These are phyloP conservation scores for Juncus effusus DNA, from an alignment of 176 grass and related monocot species.

Conservation along the genomic window DNA sequence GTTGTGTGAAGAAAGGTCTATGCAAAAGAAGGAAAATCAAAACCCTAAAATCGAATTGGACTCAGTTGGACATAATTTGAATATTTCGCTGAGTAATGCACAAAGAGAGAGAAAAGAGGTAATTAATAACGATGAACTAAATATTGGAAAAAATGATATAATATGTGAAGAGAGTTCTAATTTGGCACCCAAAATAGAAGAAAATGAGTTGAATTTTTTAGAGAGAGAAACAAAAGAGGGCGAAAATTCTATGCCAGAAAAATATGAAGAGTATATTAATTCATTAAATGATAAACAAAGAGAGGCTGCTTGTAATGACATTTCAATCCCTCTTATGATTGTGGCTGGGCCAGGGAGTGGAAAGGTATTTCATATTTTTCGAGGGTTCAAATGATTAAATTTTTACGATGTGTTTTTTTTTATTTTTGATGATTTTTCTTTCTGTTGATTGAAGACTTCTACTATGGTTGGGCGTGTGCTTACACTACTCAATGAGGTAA, in stretches of 20 bases:
- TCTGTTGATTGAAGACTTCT: constrained; percentile 57
- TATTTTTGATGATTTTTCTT: constrained; percentile 3
- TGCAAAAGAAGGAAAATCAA: constrained; percentile 28
- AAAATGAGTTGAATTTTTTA: constrained; percentile 8
- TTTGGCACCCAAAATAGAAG: not conserved
- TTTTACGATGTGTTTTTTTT: not conserved
- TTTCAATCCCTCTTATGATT: constrained; percentile 74
- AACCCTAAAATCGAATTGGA: constrained; percentile 13
- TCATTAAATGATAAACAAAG: constrained; percentile 71
- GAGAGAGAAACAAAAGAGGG: constrained; percentile 22
- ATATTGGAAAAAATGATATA: constrained; percentile 3
- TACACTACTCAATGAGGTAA: constrained; percentile 65
- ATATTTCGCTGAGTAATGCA: constrained; percentile 10
- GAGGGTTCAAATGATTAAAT: constrained; percentile 17
- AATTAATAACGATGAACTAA: not conserved
- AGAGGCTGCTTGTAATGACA: constrained; percentile 74
- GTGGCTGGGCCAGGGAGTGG: constrained; percentile 81
- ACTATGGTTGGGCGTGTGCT: constrained; percentile 94
- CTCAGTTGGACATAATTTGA: constrained; percentile 1
- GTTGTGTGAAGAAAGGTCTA: constrained; percentile 28
- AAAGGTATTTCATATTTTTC: constrained; percentile 47
- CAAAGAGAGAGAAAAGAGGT: not conserved
- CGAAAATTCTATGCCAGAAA: constrained; percentile 47
- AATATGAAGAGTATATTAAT: constrained; percentile 74
- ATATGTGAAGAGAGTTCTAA: not conserved